Conservation (phyloP, 805 yeast genomes). For the Dipodascus geniculatus region DNA sequence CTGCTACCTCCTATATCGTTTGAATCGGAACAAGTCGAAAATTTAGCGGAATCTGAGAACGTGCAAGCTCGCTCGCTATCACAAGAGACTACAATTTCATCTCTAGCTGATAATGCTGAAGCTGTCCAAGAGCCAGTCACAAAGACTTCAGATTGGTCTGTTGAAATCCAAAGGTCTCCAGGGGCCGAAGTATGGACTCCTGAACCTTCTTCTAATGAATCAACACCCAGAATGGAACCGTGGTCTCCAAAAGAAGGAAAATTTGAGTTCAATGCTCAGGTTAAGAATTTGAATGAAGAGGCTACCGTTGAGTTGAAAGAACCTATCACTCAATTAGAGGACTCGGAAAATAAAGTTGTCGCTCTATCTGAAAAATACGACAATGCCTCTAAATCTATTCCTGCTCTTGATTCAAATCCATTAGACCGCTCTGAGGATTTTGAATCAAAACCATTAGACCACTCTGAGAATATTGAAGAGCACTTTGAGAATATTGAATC, state of each 20-base stretch:
- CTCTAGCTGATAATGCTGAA: neutral
- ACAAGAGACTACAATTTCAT: neutral
- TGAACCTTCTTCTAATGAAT: neutral
- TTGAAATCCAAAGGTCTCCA: neutral
- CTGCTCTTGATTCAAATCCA: no score
- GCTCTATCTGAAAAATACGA: no score
- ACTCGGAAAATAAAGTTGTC: no score
- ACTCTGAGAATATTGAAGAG: no score
- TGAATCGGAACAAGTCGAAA: no score
- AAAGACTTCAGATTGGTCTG: neutral
- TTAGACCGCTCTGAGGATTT: no score
- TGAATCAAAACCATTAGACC: no score
- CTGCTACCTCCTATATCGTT: neutral
- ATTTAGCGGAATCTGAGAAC: no score
- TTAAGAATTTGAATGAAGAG: neutral
- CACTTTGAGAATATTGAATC: no score
- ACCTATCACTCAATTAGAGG: no score
- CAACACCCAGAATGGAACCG: neutral
- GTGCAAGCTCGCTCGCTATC: neutral
- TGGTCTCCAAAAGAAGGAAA: neutral
- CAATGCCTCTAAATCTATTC: no score
- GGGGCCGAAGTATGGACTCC: neutral
- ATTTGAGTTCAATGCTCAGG: neutral
- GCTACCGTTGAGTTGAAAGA: no score
- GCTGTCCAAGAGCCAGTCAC: neutral